Evolutionary conservation across 2,329 filamentous ascomycete genomes (phyloP), one percentile per base, ranked within the genome.

Genomic region (Bipolaris bicolor): DNA sequence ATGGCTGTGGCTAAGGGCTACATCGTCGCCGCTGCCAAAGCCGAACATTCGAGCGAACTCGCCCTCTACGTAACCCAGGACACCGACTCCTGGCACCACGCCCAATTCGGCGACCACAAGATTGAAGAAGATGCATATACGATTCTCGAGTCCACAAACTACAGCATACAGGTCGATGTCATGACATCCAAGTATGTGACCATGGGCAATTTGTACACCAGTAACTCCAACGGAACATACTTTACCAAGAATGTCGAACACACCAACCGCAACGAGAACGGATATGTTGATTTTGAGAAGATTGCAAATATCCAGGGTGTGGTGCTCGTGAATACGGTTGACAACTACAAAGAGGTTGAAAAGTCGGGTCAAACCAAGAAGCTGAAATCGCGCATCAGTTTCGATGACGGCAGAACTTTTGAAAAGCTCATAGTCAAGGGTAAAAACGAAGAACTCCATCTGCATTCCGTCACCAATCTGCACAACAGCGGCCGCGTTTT

Each of bases 141-240:
- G 0, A 85, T 99, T 46, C 83, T 99, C 39, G 94, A 98, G 78
- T 95, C 93, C 70, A 98, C 95, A 40, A 94, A 97, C 73, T 97
- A 99, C 81, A 97, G 94, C 80, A 92, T 99, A 67, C 94, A 98
- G 78, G 88, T 99, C 53, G 93, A 98, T 76, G 93, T 98, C 62
- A 88, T 94, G 84, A 91, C 89, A 1, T 83, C 83, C 10, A 79
- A 76, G 55, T 84, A 84, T 11, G 84, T 83, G 36, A 86, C 89
- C 0, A 94, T 97, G 86, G 96, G 95, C 33, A 88, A 90, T 10
- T 82, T 99, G 55, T 94, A 97, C 71, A 96, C 92, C 5, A 98
- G 94, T 73, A 99, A 99, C 75, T 98, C 93, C 31, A 96, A 98
- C 73, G 95, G 95, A 59, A 97, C 92, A 2, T 97, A 94, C 76